phyloP scores from a whole-genome alignment of 768 basidiomycete genomes.

The Kockovaella imperatae region DNA sequence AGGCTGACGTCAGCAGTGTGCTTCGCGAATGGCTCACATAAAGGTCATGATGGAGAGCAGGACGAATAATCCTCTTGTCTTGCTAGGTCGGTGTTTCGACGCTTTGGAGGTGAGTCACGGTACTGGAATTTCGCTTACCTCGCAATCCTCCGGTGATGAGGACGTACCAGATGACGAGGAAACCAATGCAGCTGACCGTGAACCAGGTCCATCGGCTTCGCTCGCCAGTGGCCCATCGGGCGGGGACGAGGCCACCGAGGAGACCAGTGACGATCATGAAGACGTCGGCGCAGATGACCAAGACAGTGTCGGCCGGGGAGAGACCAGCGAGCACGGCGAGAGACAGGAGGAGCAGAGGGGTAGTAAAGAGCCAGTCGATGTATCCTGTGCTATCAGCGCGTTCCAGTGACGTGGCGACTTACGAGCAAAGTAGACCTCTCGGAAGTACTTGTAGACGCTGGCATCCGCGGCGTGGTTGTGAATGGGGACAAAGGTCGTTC shows the following conservation, averaged over 20 bases:
- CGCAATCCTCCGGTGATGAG: slow-evolving; percentile 31
- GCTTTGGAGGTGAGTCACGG: slow-evolving; percentile 9
- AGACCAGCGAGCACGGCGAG: slow-evolving; percentile 41
- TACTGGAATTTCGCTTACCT: slow-evolving; percentile 24
- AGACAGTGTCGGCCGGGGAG: slow-evolving; percentile 30
- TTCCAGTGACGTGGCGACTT: slow-evolving; percentile 5
- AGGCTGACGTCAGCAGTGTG: slow-evolving; percentile 16
- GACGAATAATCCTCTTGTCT: slow-evolving; percentile 31
- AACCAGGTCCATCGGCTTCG: slow-evolving; percentile 34
- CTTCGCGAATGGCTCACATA: slow-evolving; percentile 15
- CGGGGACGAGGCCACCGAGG: slow-evolving; percentile 19
- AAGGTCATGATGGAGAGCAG: slow-evolving; percentile 30
- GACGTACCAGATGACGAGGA: slow-evolving; percentile 32
- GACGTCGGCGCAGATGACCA: slow-evolving; percentile 31
- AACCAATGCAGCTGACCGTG: slow-evolving; percentile 30
- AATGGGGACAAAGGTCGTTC: slow-evolving; percentile 27
- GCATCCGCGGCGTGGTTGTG: slow-evolving; percentile 21
- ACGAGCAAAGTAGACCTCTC: slow-evolving; percentile 41
- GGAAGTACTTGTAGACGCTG: slow-evolving; percentile 16
- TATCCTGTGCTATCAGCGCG: slow-evolving; percentile 15
- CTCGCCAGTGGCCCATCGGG: slow-evolving; percentile 23
- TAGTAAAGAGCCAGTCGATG: slow-evolving; percentile 42
- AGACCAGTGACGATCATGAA: slow-evolving; percentile 40
- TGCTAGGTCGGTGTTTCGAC: slow-evolving; percentile 30
- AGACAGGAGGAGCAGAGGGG: slow-evolving; percentile 39